Base-by-base conservation (phyloP, 257 asterid species). In the Scutellaria baicalensis region DNA sequence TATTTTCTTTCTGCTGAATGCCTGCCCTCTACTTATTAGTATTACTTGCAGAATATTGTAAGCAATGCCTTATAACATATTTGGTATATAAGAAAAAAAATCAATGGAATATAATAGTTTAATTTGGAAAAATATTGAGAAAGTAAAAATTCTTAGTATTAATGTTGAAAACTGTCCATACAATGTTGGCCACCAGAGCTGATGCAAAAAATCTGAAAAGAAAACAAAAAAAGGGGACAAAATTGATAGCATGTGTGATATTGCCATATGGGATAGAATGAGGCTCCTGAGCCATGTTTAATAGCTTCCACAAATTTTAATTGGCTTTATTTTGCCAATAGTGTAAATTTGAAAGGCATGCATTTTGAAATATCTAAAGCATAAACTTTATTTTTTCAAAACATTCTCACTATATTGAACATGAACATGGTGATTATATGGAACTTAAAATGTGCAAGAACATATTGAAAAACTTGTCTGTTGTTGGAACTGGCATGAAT, bases 1-100 rank as follows among this genome's bases (percentile, higher is more conserved):
- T 68, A n/a, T 73, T 67, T 55, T 51, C 16, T 69, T 58, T 17
- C 50, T 54, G 18, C 38, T 72, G 43, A 56, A 57, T 50, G 47
- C 50, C 8, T 51, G 75, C 40, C 54, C 56, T 66, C 17, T 21
- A 18, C 59, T 14, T 45, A 59, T 52, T 33, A 49, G 14, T 44
- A 40, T 75, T 33, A 12, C 55, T 39, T 16, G 51, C 38, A 47
- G 44, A 56, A 44, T 5, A 31, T 33, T n/a, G 42, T 13, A 5
- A 52, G 60, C 63, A 66, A 51, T 31, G 54, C 23, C 73, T 38
- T 21, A 50, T 48, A 5, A 51, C 14, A 61, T 39, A 51, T n/a
- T 60, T 35, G 54, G 65, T 47, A 39, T 39, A 57, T 12, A 17
- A 18, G 44, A 48, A 31, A 45, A 31, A 45, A 61, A 27, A 31